These are phyloP conservation scores for Colletotrichum limetticola DNA, from an alignment of 2,329 filamentous ascomycete species.

Conservation along the genomic window DNA sequence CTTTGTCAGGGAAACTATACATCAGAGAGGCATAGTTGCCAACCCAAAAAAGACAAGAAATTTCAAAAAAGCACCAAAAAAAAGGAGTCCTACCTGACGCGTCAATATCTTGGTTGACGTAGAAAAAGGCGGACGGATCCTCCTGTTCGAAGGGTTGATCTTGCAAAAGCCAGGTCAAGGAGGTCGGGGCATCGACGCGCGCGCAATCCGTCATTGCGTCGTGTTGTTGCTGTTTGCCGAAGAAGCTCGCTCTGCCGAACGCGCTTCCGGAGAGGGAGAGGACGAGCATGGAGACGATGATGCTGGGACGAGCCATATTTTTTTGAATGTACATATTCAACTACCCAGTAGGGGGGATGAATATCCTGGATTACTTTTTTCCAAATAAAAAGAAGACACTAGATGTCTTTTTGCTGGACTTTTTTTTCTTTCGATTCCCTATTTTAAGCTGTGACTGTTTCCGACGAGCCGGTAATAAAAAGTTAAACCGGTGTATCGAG, in stretches of 20 bases:
- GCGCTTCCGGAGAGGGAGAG: constrained; percentile 22
- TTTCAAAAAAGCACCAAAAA: too few relatives aligned
- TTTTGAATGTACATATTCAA: constrained; percentile 15
- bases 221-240: neutral
- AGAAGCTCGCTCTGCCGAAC: neutral
- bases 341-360: neutral
- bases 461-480: neutral
- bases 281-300: constrained; percentile 15
- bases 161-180: constrained; percentile 29
- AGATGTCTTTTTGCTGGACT: neutral
- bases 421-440: neutral
- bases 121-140: constrained; percentile 34
- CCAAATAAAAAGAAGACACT: neutral
- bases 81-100: constrained; percentile 15
- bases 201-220: constrained; percentile 10
- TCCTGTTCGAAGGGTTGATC: constrained; percentile 34
- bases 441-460: neutral
- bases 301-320: constrained; percentile 33
- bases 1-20: neutral
- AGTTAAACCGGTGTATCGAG: neutral
- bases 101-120: constrained; percentile 34
- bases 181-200: constrained; percentile 22
- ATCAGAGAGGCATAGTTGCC: neutral
- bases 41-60: neutral
- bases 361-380: neutral